Evolutionary conservation across 768 basidiomycete genomes (phyloP).

Genomic region (Tephrocybe sp.): DNA sequence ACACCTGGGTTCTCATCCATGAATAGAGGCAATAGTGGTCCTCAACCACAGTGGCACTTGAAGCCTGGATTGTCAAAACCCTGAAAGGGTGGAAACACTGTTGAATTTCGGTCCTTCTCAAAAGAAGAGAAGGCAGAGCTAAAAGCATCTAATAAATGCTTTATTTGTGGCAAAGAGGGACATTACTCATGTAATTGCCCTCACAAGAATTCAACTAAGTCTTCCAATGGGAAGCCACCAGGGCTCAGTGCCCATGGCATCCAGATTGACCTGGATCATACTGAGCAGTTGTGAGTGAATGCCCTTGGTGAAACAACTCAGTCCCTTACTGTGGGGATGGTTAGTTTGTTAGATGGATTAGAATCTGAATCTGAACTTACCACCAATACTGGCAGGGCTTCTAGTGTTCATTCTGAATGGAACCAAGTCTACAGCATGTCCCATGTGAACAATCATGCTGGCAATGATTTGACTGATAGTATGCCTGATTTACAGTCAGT

Average conservation of each 20-base stretch:
- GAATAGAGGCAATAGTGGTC: not conserved
- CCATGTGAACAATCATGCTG: too few species aligned
- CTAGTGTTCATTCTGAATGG: too few species aligned
- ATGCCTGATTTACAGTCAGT: too few species aligned
- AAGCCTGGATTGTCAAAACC: not conserved
- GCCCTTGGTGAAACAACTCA: not conserved
- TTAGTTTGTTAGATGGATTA: not conserved
- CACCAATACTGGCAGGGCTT: too few species aligned
- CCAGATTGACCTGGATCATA: constrained; percentile 4
- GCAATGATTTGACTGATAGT: too few species aligned
- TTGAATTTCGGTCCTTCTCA: too few species aligned
- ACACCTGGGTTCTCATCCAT: not conserved
- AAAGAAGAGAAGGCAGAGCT: constrained; percentile 15
- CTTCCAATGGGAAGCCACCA: constrained; percentile 19
- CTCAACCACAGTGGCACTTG: not conserved
- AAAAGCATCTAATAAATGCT: constrained; percentile 21
- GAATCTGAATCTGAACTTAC: not conserved
- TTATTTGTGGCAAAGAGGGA: constrained; percentile 20
- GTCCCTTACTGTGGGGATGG: not conserved
- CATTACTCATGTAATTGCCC: constrained; percentile 26
- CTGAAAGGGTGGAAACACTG: not conserved
- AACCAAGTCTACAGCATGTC: too few species aligned
- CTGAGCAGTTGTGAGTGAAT: not conserved
- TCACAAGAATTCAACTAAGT: constrained; percentile 7
- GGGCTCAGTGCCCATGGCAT: constrained; percentile 20